Evolutionary conservation across 1,139 yeast genomes (phyloP), one percentile per base, ranked within the genome.

Genomic region (Entelexis paramagnoliae): DNA sequence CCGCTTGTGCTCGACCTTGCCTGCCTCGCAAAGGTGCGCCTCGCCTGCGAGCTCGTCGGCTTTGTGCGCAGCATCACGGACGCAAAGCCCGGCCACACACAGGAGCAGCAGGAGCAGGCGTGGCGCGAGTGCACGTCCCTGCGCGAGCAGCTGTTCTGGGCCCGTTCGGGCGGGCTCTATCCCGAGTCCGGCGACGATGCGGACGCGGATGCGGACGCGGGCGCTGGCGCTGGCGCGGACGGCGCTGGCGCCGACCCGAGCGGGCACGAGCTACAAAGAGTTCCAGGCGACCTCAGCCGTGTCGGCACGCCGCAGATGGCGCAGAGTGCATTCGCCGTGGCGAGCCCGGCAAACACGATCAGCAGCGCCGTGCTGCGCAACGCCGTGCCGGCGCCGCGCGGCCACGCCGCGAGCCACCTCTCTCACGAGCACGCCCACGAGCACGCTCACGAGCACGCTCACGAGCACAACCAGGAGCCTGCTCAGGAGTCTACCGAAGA

Each of bases 1-100:
- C 28, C 64, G 60, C 83, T 83, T 61, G 87, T 95, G n/a, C 71
- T 89, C 46, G 91, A 97, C 65, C 82, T 82, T 59, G 82, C 79
- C 63, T 91, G 97, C 68, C 72, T 89, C 49, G 75, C 81, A 51
- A 81, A 87, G 60, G 76, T 88, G 50, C 76, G 97, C 60, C 79
- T 84, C 55, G 79, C 82, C 32, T 81, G 95, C 69, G 91, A 87
- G 58, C 75, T 84, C 61, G 79, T 81, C 67, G 82, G 91, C 51
- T 80, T 83, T 60, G 68, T 87, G 57, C 74, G 94, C 59, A 73
- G 83, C 16, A 69, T 86, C 39, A 76, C 81, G 58, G 71, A 71
- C 36, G 76, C 78, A 7, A 68, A 75, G 9, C 77, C 73, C 57
- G 61, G 74, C 32, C 77, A 74, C 51, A 70, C 68, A 43, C 73